Base-by-base conservation (phyloP, 495 filamentous ascomycete species). In the Aspergillus taichungensis region DNA sequence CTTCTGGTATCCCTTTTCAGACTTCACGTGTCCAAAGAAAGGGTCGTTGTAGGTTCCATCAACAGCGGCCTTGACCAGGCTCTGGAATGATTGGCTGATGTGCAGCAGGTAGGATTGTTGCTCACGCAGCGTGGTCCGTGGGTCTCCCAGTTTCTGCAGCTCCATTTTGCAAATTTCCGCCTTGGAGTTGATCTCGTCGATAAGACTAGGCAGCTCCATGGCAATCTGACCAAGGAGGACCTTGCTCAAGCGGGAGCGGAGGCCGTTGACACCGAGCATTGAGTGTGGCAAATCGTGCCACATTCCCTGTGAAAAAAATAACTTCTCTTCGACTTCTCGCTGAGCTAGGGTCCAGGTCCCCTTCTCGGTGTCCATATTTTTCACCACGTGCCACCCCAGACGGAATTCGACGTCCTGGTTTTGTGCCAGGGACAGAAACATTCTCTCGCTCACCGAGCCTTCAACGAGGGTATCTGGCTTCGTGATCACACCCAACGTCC, bases 171-270 rank as follows among this genome's bases (percentile, higher is more conserved):
- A 70, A 1, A 52, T 55, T 7, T 49, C 48, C 14, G 62, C 46
- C 14, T 68, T 72, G 0, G 36, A 40, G 18, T 76, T 55, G 8
- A 85, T 78, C 29, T 85, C 80, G 1, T 58, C 39, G n/a, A 82
- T 66, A 14, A 88, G 46, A 10, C 61, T 68, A 0, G 81, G 83
- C 3, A 87, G 69, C 43, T 82, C 71, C 1, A 49, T 30, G 0
- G 63, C 56, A 38, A 87, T 82, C 29, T 84, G 78, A 0, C 51
- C 50, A 1, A 76, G 59, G 0, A 87, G 67, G 2, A 86, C 52
- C 1, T 65, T 67, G 56, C 79, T 82, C 1, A 87, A 63, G 7
- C 76, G 65, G 0, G 39, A 42, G 33, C 74, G 60, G 6, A 87
- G 60, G 1, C 50, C 42, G 12, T 67, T 59, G 11, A 85, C 67